phyloP scores from a whole-genome alignment of 805 yeast species.

The Yarrowia hollandica region DNA sequence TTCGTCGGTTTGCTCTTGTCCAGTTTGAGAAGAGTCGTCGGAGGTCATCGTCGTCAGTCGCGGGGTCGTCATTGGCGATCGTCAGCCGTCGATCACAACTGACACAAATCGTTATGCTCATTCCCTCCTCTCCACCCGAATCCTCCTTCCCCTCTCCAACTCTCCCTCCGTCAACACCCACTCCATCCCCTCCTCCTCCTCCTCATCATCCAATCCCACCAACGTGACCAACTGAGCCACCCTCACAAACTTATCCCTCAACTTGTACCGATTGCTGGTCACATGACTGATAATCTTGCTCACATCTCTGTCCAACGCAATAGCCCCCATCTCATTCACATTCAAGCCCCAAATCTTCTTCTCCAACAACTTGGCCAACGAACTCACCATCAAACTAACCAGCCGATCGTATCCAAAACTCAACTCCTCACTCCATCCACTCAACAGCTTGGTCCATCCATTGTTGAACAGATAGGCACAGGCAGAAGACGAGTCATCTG shows the following conservation, averaged over 20 bases:
- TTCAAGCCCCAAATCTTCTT: conserved; percentile 65
- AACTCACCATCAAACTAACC: conserved; percentile 53
- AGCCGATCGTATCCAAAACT: conserved; percentile 44
- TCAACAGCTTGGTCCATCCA: conserved; percentile 64
- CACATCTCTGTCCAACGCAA: conserved; percentile 79
- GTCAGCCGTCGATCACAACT: too few relatives aligned
- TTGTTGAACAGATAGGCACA: conserved; percentile 49
- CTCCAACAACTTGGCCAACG: conserved; percentile 60
- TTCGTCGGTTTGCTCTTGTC: too few relatives aligned
- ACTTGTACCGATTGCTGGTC: conserved; percentile 61
- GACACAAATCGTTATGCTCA: too few relatives aligned
- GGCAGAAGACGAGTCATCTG: conserved; percentile 33
- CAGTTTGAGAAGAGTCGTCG: too few relatives aligned
- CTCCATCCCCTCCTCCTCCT: conserved; percentile 51
- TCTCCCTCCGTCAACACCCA: conserved; percentile 84
- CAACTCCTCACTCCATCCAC: conserved; percentile 46
- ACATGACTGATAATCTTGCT: conserved; percentile 71
- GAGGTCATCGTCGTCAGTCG: too few relatives aligned
- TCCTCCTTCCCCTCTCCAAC: conserved; percentile 42
- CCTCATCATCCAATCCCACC: conserved; percentile 77
- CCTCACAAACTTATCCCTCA: conserved; percentile 75
- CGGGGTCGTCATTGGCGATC: too few relatives aligned
- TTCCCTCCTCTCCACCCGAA: conserved; percentile 34
- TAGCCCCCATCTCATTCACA: conserved; percentile 79
- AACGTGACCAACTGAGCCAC: conserved; percentile 83